phyloP scores from a whole-genome alignment of 371 early-diverging fungal species.

The Basidiobolus meristosporus region DNA sequence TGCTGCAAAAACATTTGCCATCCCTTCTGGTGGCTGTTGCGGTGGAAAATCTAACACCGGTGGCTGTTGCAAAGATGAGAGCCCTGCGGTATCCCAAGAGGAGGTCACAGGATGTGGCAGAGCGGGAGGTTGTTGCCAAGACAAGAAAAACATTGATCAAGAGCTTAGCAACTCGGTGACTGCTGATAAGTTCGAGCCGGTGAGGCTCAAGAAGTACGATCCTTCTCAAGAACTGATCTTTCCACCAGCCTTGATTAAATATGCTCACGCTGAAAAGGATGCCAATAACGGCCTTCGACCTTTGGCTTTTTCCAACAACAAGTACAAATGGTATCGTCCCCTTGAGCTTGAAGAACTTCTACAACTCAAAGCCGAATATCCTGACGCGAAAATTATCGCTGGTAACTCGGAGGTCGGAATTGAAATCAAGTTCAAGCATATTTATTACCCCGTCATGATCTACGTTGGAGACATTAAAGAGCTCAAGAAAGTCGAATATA shows the following conservation, averaged over 20 bases:
- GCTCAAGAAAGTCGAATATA: conserved; percentile 18
- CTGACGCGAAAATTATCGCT: conserved; percentile 41
- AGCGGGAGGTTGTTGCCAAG: conserved; percentile 7
- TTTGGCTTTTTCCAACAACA: conserved; percentile 11
- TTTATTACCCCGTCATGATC: conserved; percentile 29
- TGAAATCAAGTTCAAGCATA: conserved; percentile 45
- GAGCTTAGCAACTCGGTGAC: background rate
- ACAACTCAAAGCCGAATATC: conserved; percentile 23
- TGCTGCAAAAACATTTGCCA: conserved; percentile 33
- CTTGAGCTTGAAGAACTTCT: conserved; percentile 28
- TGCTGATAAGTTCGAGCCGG: conserved; percentile 4
- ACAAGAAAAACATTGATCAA: conserved; percentile 3
- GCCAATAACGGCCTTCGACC: conserved; percentile 2
- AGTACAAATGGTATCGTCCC: conserved; percentile 40
- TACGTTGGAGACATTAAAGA: conserved; percentile 38
- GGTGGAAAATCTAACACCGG: background rate
- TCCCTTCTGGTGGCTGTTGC: conserved; percentile 8
- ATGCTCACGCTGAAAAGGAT: conserved; percentile 4
- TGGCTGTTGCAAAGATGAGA: conserved; percentile 5
- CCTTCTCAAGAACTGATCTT: conserved; percentile 32
- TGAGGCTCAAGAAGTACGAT: conserved; percentile 23
- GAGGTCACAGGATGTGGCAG: conserved; percentile 6
- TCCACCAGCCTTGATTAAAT: conserved; percentile 27
- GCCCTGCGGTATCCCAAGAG: conserved; percentile 4
- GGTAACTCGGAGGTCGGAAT: conserved; percentile 68